Evolutionary conservation across 1,284 basidiomycete genomes (phyloP).

Genomic region (Naganishia cerealis): DNA sequence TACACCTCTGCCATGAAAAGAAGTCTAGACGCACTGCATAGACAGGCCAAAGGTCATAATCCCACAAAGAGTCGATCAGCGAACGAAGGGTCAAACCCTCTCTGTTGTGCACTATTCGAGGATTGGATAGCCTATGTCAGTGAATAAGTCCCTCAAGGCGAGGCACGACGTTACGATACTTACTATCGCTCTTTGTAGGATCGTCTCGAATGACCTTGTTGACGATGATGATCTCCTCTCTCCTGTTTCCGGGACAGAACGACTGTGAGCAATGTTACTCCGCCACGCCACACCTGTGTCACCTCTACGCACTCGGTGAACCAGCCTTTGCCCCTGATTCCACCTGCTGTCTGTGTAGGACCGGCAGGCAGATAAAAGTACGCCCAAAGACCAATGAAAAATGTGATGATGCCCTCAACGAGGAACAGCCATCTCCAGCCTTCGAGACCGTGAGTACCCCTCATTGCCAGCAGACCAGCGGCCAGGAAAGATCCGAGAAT

Average conservation of each 20-base stretch:
- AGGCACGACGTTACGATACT: neutral
- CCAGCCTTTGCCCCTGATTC: conserved; percentile 48
- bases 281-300: neutral
- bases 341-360: conserved; percentile 48
- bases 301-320: conserved; percentile 47
- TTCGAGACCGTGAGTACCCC: conserved; percentile 41
- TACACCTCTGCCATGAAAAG: neutral
- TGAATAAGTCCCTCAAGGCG: conserved; percentile 39
- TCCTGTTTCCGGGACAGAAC: conserved; percentile 1
- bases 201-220: conserved; percentile 57
- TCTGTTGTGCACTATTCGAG: conserved; percentile 54
- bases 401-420: conserved; percentile 47
- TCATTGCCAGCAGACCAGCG: conserved; percentile 47
- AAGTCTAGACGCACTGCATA: conserved; percentile 45
- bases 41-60: conserved; percentile 54
- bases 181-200: conserved; percentile 53
- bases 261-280: neutral
- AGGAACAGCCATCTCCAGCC: conserved; percentile 50
- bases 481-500: conserved; percentile 47
- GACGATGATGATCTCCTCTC: conserved; percentile 55
- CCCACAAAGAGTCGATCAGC: conserved; percentile 44
- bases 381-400: conserved; percentile 46
- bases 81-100: conserved; percentile 45
- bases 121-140: conserved; percentile 35
- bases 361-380: conserved; percentile 48